Evolutionary conservation across 108 stramenopile species (phyloP).

Genomic region (Cyclotella choctawhatcheeana): DNA sequence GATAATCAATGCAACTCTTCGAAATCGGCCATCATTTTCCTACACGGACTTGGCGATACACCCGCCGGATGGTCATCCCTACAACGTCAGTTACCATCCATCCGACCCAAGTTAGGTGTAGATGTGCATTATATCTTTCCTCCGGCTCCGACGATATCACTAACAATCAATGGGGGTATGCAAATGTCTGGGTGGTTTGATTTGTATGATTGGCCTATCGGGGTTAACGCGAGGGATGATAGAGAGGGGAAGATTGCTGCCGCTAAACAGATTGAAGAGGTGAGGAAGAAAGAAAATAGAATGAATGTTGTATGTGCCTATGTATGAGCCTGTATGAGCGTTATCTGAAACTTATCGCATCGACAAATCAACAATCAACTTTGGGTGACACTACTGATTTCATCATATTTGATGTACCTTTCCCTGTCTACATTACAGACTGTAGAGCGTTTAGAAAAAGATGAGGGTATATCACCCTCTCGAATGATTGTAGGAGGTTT

Average conservation of each 20-base stretch:
- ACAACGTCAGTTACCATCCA: constrained; percentile 49
- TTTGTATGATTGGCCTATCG: constrained; percentile 89
- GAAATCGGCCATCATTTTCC: constrained; percentile 69
- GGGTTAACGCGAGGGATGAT: constrained; percentile 69
- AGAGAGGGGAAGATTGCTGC: constrained; percentile 50
- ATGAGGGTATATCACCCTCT: constrained; percentile 59
- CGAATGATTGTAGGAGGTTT: constrained; percentile 87
- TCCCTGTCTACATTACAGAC: neutral
- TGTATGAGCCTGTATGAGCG: neutral
- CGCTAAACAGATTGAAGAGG: constrained; percentile 56
- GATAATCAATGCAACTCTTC: constrained; percentile 18
- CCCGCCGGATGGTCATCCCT: constrained; percentile 83
- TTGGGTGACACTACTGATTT: too few relatives aligned
- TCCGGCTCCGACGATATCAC: constrained; percentile 75
- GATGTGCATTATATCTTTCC: constrained; percentile 81
- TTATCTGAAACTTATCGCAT: too few relatives aligned
- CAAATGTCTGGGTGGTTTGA: constrained; percentile 93
- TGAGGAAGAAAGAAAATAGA: neutral
- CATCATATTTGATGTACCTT: neutral
- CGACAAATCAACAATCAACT: neutral
- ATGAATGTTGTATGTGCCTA: neutral
- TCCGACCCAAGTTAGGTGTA: constrained; percentile 54
- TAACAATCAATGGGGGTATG: constrained; percentile 84
- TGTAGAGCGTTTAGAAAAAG: constrained; percentile 51
- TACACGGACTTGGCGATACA: constrained; percentile 81